These are phyloP conservation scores for Suhomyces taliae DNA, from an alignment of 1,139 yeast genomes.

Conservation along the genomic window DNA sequence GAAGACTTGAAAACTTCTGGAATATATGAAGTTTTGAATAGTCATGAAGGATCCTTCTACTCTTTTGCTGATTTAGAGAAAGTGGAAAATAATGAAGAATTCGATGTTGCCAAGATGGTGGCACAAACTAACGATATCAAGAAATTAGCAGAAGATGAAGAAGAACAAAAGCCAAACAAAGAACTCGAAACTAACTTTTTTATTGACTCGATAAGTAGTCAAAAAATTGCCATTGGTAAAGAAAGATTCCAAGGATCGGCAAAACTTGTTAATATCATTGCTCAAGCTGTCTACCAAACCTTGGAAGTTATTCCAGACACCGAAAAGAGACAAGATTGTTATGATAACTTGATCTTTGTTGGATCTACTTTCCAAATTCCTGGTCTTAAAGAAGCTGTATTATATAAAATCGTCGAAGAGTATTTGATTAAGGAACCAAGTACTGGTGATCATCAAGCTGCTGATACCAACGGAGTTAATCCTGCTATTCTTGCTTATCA, in stretches of 20 bases:
- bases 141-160: constrained; percentile 26
- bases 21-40: constrained; percentile 70
- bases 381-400: constrained; percentile 74
- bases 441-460: constrained; percentile 27
- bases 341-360: constrained; percentile 77
- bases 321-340: constrained; percentile 76
- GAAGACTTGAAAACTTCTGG: constrained; percentile 73
- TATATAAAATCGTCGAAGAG: constrained; percentile 58
- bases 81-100: constrained; percentile 55
- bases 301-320: constrained; percentile 62
- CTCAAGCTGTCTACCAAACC: constrained; percentile 54
- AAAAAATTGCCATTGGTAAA: constrained; percentile 66
- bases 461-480: constrained; percentile 33
- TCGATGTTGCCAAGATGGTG: constrained; percentile 89
- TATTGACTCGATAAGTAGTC: constrained; percentile 52
- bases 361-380: constrained; percentile 76
- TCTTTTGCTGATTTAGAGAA: constrained; percentile 50
- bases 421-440: constrained; percentile 47
- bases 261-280: constrained; percentile 53
- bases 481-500: constrained; percentile 47
- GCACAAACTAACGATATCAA: constrained; percentile 62
- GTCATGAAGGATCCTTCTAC: constrained; percentile 61
- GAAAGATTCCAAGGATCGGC: constrained; percentile 84
- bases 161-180: constrained; percentile 47
- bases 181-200: constrained; percentile 70